These are phyloP conservation scores for Boletellus deceptivus DNA, from an alignment of 1,284 basidiomycete genomes.

Conservation along the genomic window DNA sequence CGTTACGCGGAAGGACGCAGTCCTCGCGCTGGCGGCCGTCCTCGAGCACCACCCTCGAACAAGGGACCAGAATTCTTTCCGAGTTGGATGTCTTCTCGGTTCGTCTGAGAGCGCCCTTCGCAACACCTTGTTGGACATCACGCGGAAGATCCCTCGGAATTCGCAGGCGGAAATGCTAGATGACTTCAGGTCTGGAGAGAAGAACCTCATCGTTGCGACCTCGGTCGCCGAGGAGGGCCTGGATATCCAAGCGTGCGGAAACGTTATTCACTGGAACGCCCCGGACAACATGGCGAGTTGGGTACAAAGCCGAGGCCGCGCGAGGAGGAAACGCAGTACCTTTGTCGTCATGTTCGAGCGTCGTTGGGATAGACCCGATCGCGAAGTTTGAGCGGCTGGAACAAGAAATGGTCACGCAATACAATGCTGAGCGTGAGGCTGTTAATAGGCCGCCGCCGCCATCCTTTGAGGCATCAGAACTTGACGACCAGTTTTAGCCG, in stretches of 20 bases:
- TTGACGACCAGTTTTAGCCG: constrained; percentile 35
- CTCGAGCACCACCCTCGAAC: constrained; percentile 58
- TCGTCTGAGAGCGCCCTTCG: constrained; percentile 56
- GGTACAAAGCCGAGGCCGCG: constrained; percentile 78
- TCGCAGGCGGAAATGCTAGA: constrained; percentile 53
- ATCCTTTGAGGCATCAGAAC: constrained; percentile 9
- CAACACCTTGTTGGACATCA: constrained; percentile 66
- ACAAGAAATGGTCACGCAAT: constrained; percentile 54
- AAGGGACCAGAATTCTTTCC: constrained; percentile 40
- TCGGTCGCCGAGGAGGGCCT: constrained; percentile 84
- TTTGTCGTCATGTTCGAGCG: constrained; percentile 73
- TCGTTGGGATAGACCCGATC: constrained; percentile 42
- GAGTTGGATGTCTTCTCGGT: constrained; percentile 60
- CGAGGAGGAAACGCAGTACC: constrained; percentile 64
- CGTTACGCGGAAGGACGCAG: constrained; percentile 68
- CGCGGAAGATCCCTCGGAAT: constrained; percentile 48
- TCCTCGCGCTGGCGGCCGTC: constrained; percentile 61
- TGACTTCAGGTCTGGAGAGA: constrained; percentile 67
- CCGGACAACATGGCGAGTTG: constrained; percentile 75
- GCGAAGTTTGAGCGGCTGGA: constrained; percentile 57
- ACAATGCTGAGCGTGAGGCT: constrained; percentile 47
- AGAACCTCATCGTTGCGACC: constrained; percentile 76
- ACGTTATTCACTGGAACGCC: constrained; percentile 71
- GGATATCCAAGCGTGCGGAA: constrained; percentile 78
- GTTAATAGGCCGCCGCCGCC: constrained; percentile 10